phyloP scores from a whole-genome alignment of 2,329 filamentous ascomycete species.

The Aspergillus caelatus region DNA sequence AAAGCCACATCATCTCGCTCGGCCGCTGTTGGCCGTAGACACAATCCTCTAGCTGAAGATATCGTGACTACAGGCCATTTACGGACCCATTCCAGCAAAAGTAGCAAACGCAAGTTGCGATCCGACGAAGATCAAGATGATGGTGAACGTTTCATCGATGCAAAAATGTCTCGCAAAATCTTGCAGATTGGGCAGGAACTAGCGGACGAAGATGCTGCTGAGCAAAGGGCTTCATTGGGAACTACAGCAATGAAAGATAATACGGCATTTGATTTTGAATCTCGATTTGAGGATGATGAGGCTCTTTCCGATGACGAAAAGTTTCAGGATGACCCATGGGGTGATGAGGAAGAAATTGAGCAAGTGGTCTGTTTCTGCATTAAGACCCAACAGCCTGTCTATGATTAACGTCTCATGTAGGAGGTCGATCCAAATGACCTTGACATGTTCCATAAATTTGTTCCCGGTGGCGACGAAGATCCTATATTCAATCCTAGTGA shows the following conservation, averaged over 20 bases:
- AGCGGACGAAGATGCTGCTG: slow-evolving; percentile 74
- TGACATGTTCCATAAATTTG: slow-evolving; percentile 87
- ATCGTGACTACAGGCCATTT: slow-evolving; percentile 70
- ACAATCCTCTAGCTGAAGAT: slow-evolving; percentile 91
- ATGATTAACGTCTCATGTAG: slow-evolving; percentile 34
- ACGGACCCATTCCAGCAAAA: slow-evolving; percentile 72
- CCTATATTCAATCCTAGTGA: slow-evolving; percentile 67
- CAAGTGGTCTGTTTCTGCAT: slow-evolving; percentile 39
- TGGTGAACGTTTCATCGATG: slow-evolving; percentile 76
- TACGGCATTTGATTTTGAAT: slow-evolving; percentile 77
- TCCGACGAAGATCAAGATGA: slow-evolving; percentile 60
- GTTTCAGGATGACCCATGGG: slow-evolving; percentile 67
- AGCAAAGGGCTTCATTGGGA: slow-evolving; percentile 41
- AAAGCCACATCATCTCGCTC: slow-evolving; percentile 67
- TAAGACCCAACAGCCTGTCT: neutral
- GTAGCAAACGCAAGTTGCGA: slow-evolving; percentile 65
- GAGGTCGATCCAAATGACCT: slow-evolving; percentile 89
- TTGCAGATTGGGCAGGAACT: slow-evolving; percentile 86
- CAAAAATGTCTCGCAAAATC: slow-evolving; percentile 86
- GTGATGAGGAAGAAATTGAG: slow-evolving; percentile 71
- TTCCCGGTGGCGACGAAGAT: slow-evolving; percentile 73
- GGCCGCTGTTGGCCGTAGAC: slow-evolving; percentile 65
- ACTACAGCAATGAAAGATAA: slow-evolving; percentile 54
- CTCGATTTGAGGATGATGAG: slow-evolving; percentile 65
- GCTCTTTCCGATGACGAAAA: slow-evolving; percentile 57